Percentiles rank a stretch among this genome's conserved stretches.
These are phyloP conservation scores for Kwoniella bestiolae DNA, from an alignment of 768 basidiomycete species.

Conservation along the genomic window DNA sequence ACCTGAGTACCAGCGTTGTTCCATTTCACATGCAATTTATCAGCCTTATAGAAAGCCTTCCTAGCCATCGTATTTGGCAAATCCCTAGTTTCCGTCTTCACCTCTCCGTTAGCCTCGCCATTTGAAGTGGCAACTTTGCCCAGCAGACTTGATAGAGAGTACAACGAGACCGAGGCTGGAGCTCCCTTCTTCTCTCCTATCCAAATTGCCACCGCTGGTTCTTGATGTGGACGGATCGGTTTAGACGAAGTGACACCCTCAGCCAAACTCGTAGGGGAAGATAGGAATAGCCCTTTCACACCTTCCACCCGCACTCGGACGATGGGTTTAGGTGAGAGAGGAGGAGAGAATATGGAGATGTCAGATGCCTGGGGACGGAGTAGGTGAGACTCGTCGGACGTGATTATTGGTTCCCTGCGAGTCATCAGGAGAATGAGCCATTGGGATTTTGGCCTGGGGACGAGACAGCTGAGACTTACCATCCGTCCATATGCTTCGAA, in stretches of 20 bases:
- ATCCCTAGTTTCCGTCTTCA: conserved; percentile 49
- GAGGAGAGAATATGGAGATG: conserved; percentile 58
- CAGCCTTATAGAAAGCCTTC: conserved; percentile 95
- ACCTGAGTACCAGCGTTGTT: conserved; percentile 91
- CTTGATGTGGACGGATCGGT: conserved; percentile 35
- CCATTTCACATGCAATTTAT: conserved; percentile 93
- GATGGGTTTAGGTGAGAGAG: conserved; percentile 42
- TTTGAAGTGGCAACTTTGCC: conserved; percentile 16
- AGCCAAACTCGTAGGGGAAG: conserved; percentile 36
- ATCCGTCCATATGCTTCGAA: conserved; percentile 88
- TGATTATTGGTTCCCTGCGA: conserved; percentile 55
- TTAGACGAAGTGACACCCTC: conserved; percentile 40
- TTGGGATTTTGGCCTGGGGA: too few species aligned
- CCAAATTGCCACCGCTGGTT: conserved; percentile 75
- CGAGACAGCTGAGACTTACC: conserved; percentile 61
- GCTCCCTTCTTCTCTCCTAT: conserved; percentile 93
- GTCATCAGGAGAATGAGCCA: neutral
- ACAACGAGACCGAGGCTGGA: conserved; percentile 85
- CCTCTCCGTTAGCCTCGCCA: conserved; percentile 18
- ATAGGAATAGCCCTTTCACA: conserved; percentile 50
- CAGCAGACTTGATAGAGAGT: conserved; percentile 64
- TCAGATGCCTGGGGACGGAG: conserved; percentile 46
- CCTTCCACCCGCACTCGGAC: conserved; percentile 40
- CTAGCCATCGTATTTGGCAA: conserved; percentile 71
- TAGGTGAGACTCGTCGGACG: conserved; percentile 51